phyloP scores from a whole-genome alignment of 2,329 filamentous ascomycete species.

The Mycosphaerelloides madeirae region DNA sequence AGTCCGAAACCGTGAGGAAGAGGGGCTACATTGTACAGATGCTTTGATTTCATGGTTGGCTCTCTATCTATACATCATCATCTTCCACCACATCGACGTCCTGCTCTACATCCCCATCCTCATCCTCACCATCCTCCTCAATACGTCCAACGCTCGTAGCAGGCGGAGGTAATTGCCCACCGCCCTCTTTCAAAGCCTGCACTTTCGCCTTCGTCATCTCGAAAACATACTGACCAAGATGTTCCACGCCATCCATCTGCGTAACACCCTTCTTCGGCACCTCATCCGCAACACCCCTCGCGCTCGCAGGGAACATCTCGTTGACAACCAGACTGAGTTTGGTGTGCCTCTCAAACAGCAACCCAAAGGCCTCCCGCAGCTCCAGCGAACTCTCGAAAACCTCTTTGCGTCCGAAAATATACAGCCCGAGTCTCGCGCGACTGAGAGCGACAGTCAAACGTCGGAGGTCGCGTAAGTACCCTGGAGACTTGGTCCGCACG shows the following conservation, averaged over 20 bases:
- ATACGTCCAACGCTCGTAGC: slow-evolving; percentile 4
- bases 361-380: slow-evolving; percentile 77
- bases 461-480: slow-evolving; percentile 88
- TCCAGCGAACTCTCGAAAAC: slow-evolving; percentile 89
- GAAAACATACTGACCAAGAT: slow-evolving; percentile 91
- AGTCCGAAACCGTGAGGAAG: slow-evolving; percentile 34
- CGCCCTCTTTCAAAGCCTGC: slow-evolving; percentile 49
- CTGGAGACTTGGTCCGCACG: slow-evolving; percentile 79
- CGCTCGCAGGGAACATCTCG: slow-evolving; percentile 72
- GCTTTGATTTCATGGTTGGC: too few species aligned
- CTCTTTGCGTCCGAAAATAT: slow-evolving; percentile 80
- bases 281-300: slow-evolving; percentile 44
- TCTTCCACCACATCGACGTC: slow-evolving; percentile 21
- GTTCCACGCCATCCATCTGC: slow-evolving; percentile 85
- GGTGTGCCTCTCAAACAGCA: slow-evolving; percentile 60
- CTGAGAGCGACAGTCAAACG: slow-evolving; percentile 92
- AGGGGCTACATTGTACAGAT: too few species aligned
- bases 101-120: slow-evolving; percentile 31
- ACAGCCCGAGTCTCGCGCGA: slow-evolving; percentile 83
- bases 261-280: slow-evolving; percentile 45
- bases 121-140: slow-evolving; percentile 15
- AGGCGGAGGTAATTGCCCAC: slow-evolving; percentile 24
- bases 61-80: slow-evolving; percentile 9
- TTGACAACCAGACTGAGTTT: slow-evolving; percentile 76
- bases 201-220: slow-evolving; percentile 83